Evolutionary conservation across 805 yeast genomes (phyloP).

Genomic region (Nematodospora valgi): DNA sequence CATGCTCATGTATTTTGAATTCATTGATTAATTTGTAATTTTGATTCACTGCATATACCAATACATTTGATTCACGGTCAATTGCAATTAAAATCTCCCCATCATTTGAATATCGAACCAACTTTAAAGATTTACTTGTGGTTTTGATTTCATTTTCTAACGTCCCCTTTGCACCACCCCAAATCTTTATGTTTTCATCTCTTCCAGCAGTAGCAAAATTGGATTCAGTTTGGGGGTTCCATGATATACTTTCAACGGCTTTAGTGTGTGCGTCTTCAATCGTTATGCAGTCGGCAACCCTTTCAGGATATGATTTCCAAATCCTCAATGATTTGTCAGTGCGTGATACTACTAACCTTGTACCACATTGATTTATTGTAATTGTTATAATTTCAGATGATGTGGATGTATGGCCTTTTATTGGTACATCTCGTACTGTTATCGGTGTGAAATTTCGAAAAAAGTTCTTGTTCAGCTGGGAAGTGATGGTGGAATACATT

Average conservation of each 20-base stretch:
- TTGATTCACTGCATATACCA: slow-evolving; percentile 29
- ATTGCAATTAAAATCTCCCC: slow-evolving; percentile 46
- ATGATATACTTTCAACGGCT: slow-evolving; percentile 39
- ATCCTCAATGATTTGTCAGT: slow-evolving; percentile 42
- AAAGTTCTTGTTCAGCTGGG: slow-evolving; percentile 2
- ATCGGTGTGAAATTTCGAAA: slow-evolving; percentile 20
- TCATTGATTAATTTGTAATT: slow-evolving; percentile 27
- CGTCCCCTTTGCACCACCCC: slow-evolving; percentile 40
- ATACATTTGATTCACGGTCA: slow-evolving; percentile 36
- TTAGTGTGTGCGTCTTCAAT: slow-evolving; percentile 40
- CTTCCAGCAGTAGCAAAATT: slow-evolving; percentile 48
- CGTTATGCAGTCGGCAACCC: slow-evolving; percentile 32
- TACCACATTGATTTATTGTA: slow-evolving; percentile 40
- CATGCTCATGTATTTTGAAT: slow-evolving; percentile 20
- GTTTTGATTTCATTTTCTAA: slow-evolving; percentile 28
- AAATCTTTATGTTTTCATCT: slow-evolving; percentile 44
- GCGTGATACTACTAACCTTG: slow-evolving; percentile 40
- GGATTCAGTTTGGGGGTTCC: slow-evolving; percentile 48
- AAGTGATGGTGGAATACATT: too few species aligned
- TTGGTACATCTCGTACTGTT: slow-evolving; percentile 13
- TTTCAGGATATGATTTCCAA: slow-evolving; percentile 30
- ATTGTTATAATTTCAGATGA: slow-evolving; percentile 33
- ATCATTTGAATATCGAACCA: slow-evolving; percentile 40
- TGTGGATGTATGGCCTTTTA: slow-evolving; percentile 13
- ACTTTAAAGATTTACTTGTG: slow-evolving; percentile 12